Evolutionary conservation across 2,329 filamentous ascomycete species (phyloP), one percentile per base, ranked within the genome.

Genomic region (Corynespora cassiicola): DNA sequence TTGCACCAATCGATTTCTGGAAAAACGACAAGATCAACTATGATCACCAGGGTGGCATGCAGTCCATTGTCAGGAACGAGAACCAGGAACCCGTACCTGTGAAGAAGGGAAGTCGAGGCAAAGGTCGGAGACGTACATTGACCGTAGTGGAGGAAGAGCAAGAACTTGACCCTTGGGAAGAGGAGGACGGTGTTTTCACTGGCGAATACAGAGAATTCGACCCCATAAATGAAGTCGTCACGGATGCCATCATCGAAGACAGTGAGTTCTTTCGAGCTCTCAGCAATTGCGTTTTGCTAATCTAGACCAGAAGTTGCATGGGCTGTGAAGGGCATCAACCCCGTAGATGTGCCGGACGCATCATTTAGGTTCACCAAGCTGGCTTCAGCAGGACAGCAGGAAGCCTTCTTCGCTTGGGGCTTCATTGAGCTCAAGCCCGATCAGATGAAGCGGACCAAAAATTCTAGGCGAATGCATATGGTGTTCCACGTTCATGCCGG

Each of bases 401-500:
- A 88, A 45, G 84, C 87, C 0, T 97, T 96, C 68, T 89, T 97
- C 67, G 91, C 90, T 21, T 86, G 87, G 7, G 94, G 94, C 11
- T 80, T 97, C 35, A 88, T 99, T 23, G 92, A 97, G 58, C 74
- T 99, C 33, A 88, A 90, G 5, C 85, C 89, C 0, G 86, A 87
- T 2, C 84, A 88, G 20, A 82, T 87, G 62, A 99, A 99, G 75
- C 83, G 85, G 54, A 82, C 86, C 31, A 97, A 97, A 77, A 97
- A 96, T 69, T 87, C 88, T 22, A 81, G 92, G 47, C 91, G 88
- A 73, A 97, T 96, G 89, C 90, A 96, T 63, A 94, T 99, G 86
- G 85, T 88, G 1, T 97, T 97, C 68, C 96, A 95, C 56, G 87
- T 99, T 19, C 86, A 90, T 54, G 80, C 81, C 28, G 94, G 94